These are phyloP conservation scores for Epipyxis sp. DNA, from an alignment of 108 stramenopile genomes.

Conservation along the genomic window DNA sequence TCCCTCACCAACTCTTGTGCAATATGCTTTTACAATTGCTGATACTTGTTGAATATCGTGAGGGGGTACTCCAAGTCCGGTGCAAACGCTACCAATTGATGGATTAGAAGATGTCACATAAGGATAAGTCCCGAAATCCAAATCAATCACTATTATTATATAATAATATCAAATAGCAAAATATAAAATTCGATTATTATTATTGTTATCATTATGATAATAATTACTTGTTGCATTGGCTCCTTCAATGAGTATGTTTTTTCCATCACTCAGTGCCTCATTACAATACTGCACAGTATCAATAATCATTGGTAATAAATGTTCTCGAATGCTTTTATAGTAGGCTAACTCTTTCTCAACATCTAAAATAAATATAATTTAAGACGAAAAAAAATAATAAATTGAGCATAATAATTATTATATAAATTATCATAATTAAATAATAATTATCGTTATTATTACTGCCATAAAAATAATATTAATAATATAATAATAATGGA, in stretches of 20 bases:
- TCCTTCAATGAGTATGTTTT: conserved; percentile 93
- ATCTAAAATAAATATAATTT: no score
- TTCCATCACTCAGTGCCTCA: conserved; percentile 71
- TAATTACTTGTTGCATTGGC: conserved; percentile 99
- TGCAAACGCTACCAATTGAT: conserved; percentile 86
- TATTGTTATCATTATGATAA: no score
- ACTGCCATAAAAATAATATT: no score
- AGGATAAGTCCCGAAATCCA: conserved; percentile 98
- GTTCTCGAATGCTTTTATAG: background rate
- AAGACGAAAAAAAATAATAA: no score
- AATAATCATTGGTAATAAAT: conserved; percentile 42
- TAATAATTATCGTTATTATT: no score
- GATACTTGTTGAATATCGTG: conserved; percentile 82
- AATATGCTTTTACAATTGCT: conserved; percentile 98
- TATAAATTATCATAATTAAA: no score
- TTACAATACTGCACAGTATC: conserved; percentile 89
- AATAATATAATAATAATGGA: no score
- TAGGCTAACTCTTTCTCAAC: conserved; percentile 15
- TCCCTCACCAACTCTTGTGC: conserved; percentile 97
- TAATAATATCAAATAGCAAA: no score
- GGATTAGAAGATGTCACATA: conserved; percentile 96
- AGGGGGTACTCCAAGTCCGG: conserved; percentile 94
- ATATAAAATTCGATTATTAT: no score
- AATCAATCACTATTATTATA: no score
- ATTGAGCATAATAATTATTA: no score